Evolutionary conservation across 179 eudicot species (phyloP).

Genomic region (Monotropa hypopitys): DNA sequence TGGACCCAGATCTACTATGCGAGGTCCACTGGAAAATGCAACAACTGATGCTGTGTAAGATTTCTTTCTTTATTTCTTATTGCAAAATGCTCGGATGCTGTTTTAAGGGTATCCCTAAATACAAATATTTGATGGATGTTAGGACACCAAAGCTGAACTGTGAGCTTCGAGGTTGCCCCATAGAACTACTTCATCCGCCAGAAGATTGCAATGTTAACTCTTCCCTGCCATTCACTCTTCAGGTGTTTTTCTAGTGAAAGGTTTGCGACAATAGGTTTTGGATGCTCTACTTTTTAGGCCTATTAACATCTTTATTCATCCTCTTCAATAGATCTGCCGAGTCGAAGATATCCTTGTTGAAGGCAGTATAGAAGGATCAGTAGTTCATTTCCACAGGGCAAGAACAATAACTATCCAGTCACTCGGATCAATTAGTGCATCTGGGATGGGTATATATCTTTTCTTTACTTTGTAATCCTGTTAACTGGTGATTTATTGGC

Average conservation of each 20-base stretch:
- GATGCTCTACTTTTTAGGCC: background rate
- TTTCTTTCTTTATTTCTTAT: background rate
- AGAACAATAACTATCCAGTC: conserved; percentile 50
- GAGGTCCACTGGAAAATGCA: conserved; percentile 64
- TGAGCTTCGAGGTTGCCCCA: conserved; percentile 61
- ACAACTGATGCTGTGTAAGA: conserved; percentile 58
- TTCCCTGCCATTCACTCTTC: conserved; percentile 76
- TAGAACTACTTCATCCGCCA: conserved; percentile 80
- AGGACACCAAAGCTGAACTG: conserved; percentile 84
- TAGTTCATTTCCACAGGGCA: conserved; percentile 90
- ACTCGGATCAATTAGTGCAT: conserved; percentile 63
- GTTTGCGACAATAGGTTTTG: background rate
- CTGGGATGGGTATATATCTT: conserved; percentile 60
- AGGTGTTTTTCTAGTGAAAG: conserved; percentile 32
- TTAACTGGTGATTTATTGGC: background rate
- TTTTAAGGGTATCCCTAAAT: background rate
- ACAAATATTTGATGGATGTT: conserved; percentile 11
- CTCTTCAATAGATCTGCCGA: conserved; percentile 64
- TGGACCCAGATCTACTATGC: conserved; percentile 81
- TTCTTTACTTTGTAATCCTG: background rate
- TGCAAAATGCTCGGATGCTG: background rate
- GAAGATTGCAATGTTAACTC: conserved; percentile 97
- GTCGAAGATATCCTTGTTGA: conserved; percentile 87
- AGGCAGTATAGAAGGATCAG: conserved; percentile 77
- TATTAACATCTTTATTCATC: background rate